A percentile compares a stretch with the other conserved stretches of the same genome.
Evolutionary conservation across 805 yeast species (phyloP).

Genomic region (Teunomyces cretensis): DNA sequence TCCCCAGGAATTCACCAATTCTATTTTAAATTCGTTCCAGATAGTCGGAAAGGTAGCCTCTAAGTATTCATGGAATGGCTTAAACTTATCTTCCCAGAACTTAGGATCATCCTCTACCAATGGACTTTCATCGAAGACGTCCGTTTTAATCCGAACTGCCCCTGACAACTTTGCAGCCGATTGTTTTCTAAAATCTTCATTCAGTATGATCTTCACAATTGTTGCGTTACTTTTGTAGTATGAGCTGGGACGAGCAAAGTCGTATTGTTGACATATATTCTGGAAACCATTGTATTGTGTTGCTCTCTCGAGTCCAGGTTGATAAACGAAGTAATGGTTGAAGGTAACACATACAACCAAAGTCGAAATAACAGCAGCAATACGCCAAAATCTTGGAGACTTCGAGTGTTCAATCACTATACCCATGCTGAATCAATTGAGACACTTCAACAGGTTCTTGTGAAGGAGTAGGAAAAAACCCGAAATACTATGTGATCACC

Average conservation of each 20-base stretch:
- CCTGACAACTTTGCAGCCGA: slow-evolving; percentile 15
- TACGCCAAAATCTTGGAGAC: neutral
- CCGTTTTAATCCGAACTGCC: slow-evolving; percentile 16
- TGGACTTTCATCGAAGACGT: slow-evolving; percentile 14
- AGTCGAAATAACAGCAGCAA: neutral
- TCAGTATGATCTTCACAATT: slow-evolving; percentile 14
- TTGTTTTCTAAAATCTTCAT: slow-evolving; percentile 12
- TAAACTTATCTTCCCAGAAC: slow-evolving; percentile 17
- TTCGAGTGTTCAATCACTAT: neutral
- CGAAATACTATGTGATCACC: neutral
- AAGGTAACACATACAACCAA: neutral
- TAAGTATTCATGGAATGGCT: slow-evolving; percentile 18
- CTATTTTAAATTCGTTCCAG: slow-evolving; percentile 12
- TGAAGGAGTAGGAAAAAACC: neutral
- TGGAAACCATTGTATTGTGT: neutral
- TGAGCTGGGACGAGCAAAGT: slow-evolving; percentile 24
- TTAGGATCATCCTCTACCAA: slow-evolving; percentile 13
- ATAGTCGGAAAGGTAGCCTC: slow-evolving; percentile 16
- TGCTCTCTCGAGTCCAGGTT: neutral
- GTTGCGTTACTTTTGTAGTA: slow-evolving; percentile 18
- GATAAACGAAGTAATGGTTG: neutral
- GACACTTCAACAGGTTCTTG: neutral
- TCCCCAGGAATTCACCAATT: slow-evolving; percentile 18
- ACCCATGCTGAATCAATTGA: neutral
- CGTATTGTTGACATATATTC: slow-evolving; percentile 1